These are phyloP conservation scores for Psidium guajava DNA, from an alignment of 345 rosid genomes.

Conservation along the genomic window DNA sequence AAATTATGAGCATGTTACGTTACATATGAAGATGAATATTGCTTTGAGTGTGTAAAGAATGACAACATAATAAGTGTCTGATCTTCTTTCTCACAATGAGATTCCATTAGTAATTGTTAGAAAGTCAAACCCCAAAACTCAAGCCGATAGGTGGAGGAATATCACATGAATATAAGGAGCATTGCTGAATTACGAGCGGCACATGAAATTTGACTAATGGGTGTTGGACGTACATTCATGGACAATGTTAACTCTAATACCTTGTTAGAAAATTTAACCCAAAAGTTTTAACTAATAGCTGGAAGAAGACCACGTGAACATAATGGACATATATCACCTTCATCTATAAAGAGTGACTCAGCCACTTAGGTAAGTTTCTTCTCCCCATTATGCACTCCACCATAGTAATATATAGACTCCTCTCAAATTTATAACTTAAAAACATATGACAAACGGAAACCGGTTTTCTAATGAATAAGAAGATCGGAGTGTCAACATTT, in stretches of 20 bases:
- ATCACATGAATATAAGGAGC: too few species aligned
- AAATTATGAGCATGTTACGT: not conserved
- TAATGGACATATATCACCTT: not conserved
- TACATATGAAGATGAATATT: not conserved
- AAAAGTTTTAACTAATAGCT: too few species aligned
- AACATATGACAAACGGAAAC: not conserved
- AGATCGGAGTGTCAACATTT: not conserved
- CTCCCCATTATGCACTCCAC: not conserved
- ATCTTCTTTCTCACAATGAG: not conserved
- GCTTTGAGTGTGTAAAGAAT: not conserved
- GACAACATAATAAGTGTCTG: not conserved
- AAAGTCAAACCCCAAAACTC: too few species aligned
- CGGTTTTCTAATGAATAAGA: not conserved
- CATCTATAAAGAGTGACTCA: not conserved
- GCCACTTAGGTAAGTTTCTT: not conserved
- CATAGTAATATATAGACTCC: not conserved
- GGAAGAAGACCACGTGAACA: too few species aligned
- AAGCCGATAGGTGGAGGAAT: too few species aligned
- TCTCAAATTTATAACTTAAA: not conserved
- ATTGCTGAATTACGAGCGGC: too few species aligned
- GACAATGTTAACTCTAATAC: too few species aligned
- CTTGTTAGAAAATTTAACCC: too few species aligned
- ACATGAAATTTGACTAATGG: too few species aligned
- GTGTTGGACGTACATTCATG: too few species aligned
- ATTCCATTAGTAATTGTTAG: not conserved